These are phyloP conservation scores for Corymbia citriodora DNA, from an alignment of 441 rosid species.

Conservation along the genomic window DNA sequence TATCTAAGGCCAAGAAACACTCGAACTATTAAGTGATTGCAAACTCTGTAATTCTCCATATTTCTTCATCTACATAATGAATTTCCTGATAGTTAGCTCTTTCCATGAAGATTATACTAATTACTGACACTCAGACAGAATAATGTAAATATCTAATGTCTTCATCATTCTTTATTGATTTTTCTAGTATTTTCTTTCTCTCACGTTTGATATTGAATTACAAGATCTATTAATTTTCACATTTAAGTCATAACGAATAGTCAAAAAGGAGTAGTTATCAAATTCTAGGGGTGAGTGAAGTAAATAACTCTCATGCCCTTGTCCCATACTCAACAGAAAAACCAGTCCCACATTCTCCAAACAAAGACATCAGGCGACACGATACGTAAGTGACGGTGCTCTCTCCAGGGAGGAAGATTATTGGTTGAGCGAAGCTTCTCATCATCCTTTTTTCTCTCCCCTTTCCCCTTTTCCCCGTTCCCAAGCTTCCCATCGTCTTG, in stretches of 20 bases:
- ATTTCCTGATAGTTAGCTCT: accelerated
- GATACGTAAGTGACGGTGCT: accelerated
- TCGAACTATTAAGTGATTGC: background rate
- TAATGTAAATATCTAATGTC: background rate
- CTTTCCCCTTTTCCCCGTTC: background rate
- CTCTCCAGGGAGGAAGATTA: background rate
- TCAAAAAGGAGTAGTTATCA: accelerated
- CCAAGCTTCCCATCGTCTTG: background rate
- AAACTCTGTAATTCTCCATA: accelerated
- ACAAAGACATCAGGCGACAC: background rate
- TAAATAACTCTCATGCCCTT: background rate
- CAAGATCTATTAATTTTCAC: background rate
- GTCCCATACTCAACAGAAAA: background rate
- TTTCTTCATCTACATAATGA: accelerated
- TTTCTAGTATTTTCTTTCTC: background rate
- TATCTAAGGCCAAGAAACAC: background rate
- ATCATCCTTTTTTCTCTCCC: background rate
- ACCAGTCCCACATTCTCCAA: background rate
- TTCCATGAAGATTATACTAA: background rate
- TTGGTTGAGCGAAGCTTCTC: background rate
- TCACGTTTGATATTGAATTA: background rate
- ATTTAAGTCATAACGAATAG: background rate
- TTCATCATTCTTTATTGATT: background rate
- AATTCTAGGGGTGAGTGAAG: background rate
- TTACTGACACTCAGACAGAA: background rate